Evolutionary conservation across 345 rosid species (phyloP).

Genomic region (Acer yangbiense): DNA sequence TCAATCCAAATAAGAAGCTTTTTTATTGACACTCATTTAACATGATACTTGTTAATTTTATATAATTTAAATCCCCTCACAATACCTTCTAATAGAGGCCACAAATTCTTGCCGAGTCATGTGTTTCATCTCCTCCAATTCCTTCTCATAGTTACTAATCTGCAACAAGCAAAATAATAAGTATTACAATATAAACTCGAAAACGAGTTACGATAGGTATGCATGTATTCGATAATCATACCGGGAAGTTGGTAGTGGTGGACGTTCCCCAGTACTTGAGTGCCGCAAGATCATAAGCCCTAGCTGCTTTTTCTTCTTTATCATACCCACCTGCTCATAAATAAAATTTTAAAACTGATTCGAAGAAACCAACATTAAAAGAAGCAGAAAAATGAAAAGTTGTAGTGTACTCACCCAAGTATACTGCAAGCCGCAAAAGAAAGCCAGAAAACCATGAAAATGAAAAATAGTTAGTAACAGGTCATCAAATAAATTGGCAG

Average conservation of each 20-base stretch:
- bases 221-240: conserved; percentile 19
- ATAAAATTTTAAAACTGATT: neutral
- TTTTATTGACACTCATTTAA: too few relatives aligned
- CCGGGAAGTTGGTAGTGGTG: conserved; percentile 95
- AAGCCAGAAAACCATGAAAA: conserved; percentile 28
- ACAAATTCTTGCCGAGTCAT: conserved; percentile 99
- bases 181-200: neutral
- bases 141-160: conserved; percentile 95
- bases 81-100: conserved; percentile 90
- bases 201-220: neutral
- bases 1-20: neutral
- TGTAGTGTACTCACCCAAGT: conserved; percentile 63
- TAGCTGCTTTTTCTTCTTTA: conserved; percentile 99
- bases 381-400: neutral
- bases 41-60: too few relatives aligned
- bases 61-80: neutral
- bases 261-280: conserved; percentile 98
- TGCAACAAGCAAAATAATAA: conserved; percentile 24
- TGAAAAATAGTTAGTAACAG: conserved; percentile 23
- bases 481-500: neutral
- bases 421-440: conserved; percentile 49
- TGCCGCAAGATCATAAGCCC: conserved; percentile 96
- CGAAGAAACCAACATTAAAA: neutral
- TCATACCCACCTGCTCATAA: conserved; percentile 84
- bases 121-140: conserved; percentile 95